These are phyloP conservation scores for Lentithecium fluviatile DNA, from an alignment of 495 filamentous ascomycete genomes.

Conservation along the genomic window DNA sequence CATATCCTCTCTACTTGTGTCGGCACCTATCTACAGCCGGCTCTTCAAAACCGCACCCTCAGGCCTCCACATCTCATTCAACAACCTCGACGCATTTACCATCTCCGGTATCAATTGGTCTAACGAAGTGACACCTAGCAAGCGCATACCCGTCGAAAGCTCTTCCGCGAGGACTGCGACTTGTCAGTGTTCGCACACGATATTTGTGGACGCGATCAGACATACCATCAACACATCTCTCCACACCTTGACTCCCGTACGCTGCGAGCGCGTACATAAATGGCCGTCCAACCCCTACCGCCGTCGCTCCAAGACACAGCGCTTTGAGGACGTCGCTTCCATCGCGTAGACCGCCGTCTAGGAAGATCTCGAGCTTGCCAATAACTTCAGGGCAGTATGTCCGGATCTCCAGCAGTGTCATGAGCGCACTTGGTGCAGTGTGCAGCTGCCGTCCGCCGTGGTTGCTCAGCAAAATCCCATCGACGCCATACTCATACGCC, in stretches of 20 bases:
- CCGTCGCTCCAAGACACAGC: constrained; percentile 26
- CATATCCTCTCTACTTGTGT: too few relatives aligned
- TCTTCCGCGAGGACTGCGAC: constrained; percentile 24
- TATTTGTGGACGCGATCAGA: neutral
- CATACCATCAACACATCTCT: constrained; percentile 26
- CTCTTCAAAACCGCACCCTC: neutral
- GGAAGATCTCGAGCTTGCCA: constrained; percentile 22
- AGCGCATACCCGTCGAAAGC: constrained; percentile 23
- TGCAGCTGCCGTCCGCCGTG: constrained; percentile 29
- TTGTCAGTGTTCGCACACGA: neutral
- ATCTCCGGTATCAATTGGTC: constrained; percentile 24
- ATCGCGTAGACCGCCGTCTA: constrained; percentile 27
- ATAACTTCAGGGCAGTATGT: constrained; percentile 29
- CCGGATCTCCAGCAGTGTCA: constrained; percentile 28
- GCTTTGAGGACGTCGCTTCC: constrained; percentile 29
- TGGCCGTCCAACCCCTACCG: constrained; percentile 26
- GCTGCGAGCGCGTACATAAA: constrained; percentile 28
- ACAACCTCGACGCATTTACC: constrained; percentile 21
- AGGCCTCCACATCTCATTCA: constrained; percentile 32
- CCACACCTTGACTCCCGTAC: constrained; percentile 26
- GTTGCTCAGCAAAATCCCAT: constrained; percentile 29
- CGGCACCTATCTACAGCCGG: constrained; percentile 3
- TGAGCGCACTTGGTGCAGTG: constrained; percentile 21
- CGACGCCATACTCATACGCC: constrained; percentile 17
- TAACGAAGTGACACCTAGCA: constrained; percentile 27